Conservation (phyloP, 768 basidiomycete genomes). For the Tephrocybe sp. region DNA sequence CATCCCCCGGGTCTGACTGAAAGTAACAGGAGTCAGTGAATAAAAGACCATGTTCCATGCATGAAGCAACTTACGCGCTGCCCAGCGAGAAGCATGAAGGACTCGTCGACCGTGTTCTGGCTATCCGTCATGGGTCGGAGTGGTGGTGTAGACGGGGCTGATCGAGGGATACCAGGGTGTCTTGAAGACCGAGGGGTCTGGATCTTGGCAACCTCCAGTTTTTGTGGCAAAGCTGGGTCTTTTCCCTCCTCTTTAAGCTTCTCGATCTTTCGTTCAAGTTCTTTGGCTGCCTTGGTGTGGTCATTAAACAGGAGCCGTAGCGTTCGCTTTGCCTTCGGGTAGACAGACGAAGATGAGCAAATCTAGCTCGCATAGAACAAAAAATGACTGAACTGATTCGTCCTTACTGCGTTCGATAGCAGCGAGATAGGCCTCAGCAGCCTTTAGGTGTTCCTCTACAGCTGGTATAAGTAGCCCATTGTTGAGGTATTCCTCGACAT, state of each 20-base stretch:
- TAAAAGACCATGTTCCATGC: slow-evolving; percentile 8
- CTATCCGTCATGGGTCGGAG: slow-evolving; percentile 51
- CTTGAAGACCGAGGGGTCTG: slow-evolving; percentile 28
- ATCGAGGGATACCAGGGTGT: slow-evolving; percentile 31
- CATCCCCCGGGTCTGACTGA: slow-evolving; percentile 80
- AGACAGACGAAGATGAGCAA: slow-evolving; percentile 7
- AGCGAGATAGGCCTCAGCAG: slow-evolving; percentile 72
- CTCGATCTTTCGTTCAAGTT: slow-evolving; percentile 68
- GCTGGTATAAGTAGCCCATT: slow-evolving; percentile 73
- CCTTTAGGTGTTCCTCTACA: slow-evolving; percentile 71
- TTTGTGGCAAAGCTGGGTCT: slow-evolving; percentile 75
- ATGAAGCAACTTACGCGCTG: slow-evolving; percentile 56
- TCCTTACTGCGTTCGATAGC: slow-evolving; percentile 75
- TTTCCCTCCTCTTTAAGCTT: slow-evolving; percentile 76
- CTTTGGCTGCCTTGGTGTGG: slow-evolving; percentile 68
- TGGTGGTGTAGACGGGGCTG: slow-evolving; percentile 49
- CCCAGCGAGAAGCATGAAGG: slow-evolving; percentile 82
- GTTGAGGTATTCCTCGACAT: slow-evolving; percentile 69
- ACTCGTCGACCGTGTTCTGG: slow-evolving; percentile 75
- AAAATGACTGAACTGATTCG: slow-evolving; percentile 54
- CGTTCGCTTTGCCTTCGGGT: slow-evolving; percentile 71
- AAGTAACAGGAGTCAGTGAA: slow-evolving; percentile 3
- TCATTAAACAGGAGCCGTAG: slow-evolving; percentile 75
- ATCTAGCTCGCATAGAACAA: neutral
- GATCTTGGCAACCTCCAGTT: slow-evolving; percentile 33